Percentiles rank a stretch among this genome's conserved stretches.
Evolutionary conservation across 352 stramenopile species (phyloP).

Genomic region (Phytophthora megakarya): DNA sequence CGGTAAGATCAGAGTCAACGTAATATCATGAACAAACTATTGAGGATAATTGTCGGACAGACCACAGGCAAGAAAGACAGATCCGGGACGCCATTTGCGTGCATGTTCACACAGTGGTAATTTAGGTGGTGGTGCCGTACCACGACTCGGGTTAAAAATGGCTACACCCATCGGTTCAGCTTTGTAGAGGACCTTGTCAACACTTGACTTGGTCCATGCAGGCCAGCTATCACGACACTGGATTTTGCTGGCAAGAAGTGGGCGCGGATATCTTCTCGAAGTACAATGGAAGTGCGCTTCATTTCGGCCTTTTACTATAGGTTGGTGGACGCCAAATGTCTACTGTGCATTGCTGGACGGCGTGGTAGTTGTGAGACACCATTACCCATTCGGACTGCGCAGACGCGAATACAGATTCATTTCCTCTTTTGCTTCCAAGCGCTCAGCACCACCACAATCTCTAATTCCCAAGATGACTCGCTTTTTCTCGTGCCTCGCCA

Average conservation of each 20-base stretch:
- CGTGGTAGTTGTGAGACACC: background rate
- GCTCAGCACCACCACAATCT: slow-evolving; percentile 12
- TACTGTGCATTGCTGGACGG: background rate
- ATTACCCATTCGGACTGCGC: slow-evolving; percentile 14
- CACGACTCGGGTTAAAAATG: no score
- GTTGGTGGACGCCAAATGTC: slow-evolving; percentile 24
- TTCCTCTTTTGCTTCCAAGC: slow-evolving; percentile 27
- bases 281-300: background rate
- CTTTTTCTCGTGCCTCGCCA: slow-evolving; percentile 25
- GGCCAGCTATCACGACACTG: no score
- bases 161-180: background rate
- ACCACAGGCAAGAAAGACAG: slow-evolving; percentile 33
- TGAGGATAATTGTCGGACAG: background rate
- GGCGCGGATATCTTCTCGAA: no score
- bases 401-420: no score
- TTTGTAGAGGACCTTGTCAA: no score
- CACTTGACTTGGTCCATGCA: no score
- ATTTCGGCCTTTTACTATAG: background rate
- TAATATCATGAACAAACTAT: background rate
- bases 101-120: slow-evolving; percentile 5
- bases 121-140: no score
- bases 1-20: background rate
- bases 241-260: slow-evolving; percentile 4
- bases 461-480: slow-evolving; percentile 28
- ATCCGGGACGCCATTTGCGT: slow-evolving; percentile 18